These are phyloP conservation scores for Chlorociboria aeruginascens DNA, from an alignment of 495 filamentous ascomycete genomes.

Conservation along the genomic window DNA sequence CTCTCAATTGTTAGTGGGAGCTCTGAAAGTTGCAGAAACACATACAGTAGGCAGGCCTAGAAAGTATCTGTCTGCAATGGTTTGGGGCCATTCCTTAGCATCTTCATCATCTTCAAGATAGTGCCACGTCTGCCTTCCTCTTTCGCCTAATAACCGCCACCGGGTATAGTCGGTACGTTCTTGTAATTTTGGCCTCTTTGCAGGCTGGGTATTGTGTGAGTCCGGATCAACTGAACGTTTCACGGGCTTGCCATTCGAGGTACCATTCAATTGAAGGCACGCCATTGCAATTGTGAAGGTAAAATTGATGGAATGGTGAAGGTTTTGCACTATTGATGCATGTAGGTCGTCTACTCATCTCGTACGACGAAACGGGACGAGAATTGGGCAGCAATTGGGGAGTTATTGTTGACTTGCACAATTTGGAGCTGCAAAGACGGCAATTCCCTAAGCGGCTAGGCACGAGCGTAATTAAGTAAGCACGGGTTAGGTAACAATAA, in stretches of 20 bases:
- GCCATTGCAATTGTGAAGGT: not conserved
- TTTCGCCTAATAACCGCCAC: slow-evolving; percentile 77
- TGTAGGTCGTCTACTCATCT: not conserved
- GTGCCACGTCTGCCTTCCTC: slow-evolving; percentile 83
- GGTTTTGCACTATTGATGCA: too few species aligned
- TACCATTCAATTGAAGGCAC: not conserved
- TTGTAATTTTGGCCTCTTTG: slow-evolving; percentile 27
- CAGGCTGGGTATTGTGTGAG: not conserved
- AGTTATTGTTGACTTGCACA: not conserved
- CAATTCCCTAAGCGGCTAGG: not conserved
- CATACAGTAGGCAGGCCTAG: slow-evolving; percentile 59
- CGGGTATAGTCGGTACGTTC: slow-evolving; percentile 59
- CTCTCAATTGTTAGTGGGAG: slow-evolving; percentile 28
- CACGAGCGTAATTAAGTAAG: too few species aligned
- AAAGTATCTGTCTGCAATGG: slow-evolving; percentile 69
- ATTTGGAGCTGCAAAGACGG: not conserved
- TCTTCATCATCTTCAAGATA: slow-evolving; percentile 76
- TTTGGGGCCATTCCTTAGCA: slow-evolving; percentile 70
- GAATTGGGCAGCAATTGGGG: not conserved
- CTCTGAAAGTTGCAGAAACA: not conserved
- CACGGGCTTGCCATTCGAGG: slow-evolving; percentile 7
- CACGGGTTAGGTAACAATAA: too few species aligned
- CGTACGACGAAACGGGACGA: not conserved
- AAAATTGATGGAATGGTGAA: too few species aligned
- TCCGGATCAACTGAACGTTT: slow-evolving; percentile 5